phyloP scores from a whole-genome alignment of 2,329 filamentous ascomycete species.

The Sclerotiophoma versabilis region DNA sequence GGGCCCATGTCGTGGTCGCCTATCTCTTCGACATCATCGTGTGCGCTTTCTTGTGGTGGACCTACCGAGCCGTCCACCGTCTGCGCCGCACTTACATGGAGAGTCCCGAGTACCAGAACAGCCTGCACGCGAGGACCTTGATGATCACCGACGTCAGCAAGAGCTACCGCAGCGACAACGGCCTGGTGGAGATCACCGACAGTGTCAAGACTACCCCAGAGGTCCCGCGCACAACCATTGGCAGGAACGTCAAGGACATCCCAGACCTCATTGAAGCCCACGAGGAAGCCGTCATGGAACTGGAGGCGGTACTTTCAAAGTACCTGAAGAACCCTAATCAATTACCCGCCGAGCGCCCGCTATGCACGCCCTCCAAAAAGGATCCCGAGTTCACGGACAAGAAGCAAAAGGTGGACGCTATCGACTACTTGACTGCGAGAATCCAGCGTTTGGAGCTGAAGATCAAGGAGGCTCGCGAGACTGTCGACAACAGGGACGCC shows the following conservation, averaged over 20 bases:
- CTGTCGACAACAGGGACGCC: slow-evolving; percentile 85
- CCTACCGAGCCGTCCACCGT: slow-evolving; percentile 76
- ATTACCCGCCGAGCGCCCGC: slow-evolving; percentile 77
- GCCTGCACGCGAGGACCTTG: slow-evolving; percentile 75
- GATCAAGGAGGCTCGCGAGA: slow-evolving; percentile 81
- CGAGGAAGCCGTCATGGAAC: slow-evolving; percentile 76
- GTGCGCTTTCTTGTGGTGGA: slow-evolving; percentile 85
- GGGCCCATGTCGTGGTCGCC: slow-evolving; percentile 66
- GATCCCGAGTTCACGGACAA: slow-evolving; percentile 69
- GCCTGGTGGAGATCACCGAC: slow-evolving; percentile 83
- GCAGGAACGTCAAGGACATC: slow-evolving; percentile 89
- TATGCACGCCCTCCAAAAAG: slow-evolving; percentile 80
- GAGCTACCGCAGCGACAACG: slow-evolving; percentile 80
- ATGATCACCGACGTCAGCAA: slow-evolving; percentile 84
- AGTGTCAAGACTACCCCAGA: slow-evolving; percentile 78
- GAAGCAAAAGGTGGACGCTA: slow-evolving; percentile 85
- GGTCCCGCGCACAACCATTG: slow-evolving; percentile 80
- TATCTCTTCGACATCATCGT: slow-evolving; percentile 77
- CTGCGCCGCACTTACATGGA: slow-evolving; percentile 83
- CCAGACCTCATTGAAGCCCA: slow-evolving; percentile 87
- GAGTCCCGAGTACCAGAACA: slow-evolving; percentile 85
- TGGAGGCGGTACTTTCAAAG: slow-evolving; percentile 84
- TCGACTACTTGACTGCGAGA: slow-evolving; percentile 87
- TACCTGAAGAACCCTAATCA: slow-evolving; percentile 88
- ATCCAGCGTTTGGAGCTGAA: slow-evolving; percentile 83